A percentile compares a stretch with the other conserved stretches of the same genome.
These are phyloP conservation scores for Sclerotinia borealis DNA, from an alignment of 2,329 filamentous ascomycete genomes.

Conservation along the genomic window DNA sequence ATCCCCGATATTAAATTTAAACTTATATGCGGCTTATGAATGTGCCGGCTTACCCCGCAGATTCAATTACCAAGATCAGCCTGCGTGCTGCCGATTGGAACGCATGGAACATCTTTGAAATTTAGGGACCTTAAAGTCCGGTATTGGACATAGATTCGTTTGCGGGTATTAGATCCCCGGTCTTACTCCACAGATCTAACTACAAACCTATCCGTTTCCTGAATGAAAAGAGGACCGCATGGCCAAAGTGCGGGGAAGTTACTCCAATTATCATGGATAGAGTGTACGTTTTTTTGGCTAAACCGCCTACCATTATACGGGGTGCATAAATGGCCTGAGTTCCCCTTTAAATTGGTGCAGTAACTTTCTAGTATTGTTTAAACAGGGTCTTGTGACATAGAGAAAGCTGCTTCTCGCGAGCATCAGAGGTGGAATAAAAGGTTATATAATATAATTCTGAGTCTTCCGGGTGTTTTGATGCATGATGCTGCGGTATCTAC, in stretches of 20 bases:
- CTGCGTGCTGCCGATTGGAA: not conserved
- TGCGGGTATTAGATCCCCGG: not conserved
- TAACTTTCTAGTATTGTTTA: not conserved
- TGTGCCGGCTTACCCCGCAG: not conserved
- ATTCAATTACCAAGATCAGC: not conserved
- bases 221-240: not conserved
- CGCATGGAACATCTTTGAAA: not conserved
- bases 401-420: not conserved
- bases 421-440: conserved; percentile 3
- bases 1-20: not conserved
- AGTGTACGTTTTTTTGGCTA: not conserved
- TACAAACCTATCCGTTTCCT: not conserved
- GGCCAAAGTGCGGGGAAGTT: not conserved
- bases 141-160: not conserved
- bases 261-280: not conserved
- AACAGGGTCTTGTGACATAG: not conserved
- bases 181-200: not conserved
- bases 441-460: not conserved
- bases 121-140: not conserved
- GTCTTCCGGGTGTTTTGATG: not conserved
- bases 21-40: not conserved
- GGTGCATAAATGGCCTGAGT: not conserved
- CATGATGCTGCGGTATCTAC: too few relatives aligned
- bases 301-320: not conserved
- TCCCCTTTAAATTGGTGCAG: not conserved